Evolutionary conservation across 768 basidiomycete genomes (phyloP).

Genomic region (Roridomyces roridus): DNA sequence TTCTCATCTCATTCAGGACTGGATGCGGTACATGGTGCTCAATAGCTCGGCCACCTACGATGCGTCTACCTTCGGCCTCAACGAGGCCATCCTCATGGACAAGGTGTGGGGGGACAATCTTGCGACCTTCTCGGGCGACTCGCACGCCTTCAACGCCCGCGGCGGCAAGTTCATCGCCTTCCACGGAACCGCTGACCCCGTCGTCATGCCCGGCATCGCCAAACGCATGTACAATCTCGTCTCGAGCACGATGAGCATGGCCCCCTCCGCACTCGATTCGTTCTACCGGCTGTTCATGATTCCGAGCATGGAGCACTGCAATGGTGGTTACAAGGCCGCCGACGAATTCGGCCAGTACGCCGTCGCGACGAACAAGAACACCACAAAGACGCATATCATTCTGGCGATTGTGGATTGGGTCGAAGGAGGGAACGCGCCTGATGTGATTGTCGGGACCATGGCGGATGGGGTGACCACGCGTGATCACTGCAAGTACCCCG

Average conservation of each 20-base stretch:
- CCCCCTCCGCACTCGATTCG: conserved; percentile 16
- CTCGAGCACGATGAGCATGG: conserved; percentile 16
- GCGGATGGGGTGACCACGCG: not conserved
- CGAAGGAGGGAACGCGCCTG: conserved; percentile 13
- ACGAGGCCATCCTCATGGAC: not conserved
- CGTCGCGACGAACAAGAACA: not conserved
- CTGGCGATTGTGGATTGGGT: conserved; percentile 21
- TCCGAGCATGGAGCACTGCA: conserved; percentile 33
- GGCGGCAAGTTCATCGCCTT: conserved; percentile 34
- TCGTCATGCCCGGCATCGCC: conserved; percentile 27
- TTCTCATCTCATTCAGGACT: conserved; percentile 3
- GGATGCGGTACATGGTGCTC: conserved; percentile 15
- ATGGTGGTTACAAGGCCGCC: conserved; percentile 21
- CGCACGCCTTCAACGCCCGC: conserved; percentile 23
- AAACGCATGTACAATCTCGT: conserved; percentile 27
- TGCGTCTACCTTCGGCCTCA: not conserved
- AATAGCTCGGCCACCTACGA: conserved; percentile 11
- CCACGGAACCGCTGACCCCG: conserved; percentile 23
- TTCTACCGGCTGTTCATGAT: conserved; percentile 33
- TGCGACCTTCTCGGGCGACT: conserved; percentile 22
- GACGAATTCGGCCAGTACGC: conserved; percentile 17
- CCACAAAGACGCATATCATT: not conserved
- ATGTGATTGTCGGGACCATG: conserved; percentile 3
- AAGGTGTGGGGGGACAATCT: conserved; percentile 6
- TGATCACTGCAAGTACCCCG: conserved; percentile 12